Evolutionary conservation across 106 monocot species (phyloP), one percentile per base, ranked within the genome.

Genomic region (Dendrobium nobile): DNA sequence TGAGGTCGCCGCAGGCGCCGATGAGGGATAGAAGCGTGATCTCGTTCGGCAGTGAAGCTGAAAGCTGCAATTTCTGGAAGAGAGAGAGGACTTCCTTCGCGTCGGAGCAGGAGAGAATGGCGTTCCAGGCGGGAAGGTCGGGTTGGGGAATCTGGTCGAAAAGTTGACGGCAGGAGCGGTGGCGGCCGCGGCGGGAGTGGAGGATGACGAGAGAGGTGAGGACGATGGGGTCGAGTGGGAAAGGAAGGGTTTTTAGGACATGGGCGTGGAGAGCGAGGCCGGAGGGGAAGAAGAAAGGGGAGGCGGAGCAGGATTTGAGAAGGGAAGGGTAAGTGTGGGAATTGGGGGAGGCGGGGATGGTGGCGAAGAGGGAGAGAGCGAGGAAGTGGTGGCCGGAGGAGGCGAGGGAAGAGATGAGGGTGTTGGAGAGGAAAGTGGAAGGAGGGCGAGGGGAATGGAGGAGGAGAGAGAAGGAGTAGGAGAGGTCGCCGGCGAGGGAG

Each of bases 381-480:
- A 67, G 81, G 68, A 4, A 77, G 77, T 15, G 20, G 65, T 42
- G 82, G 27, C 74, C 40, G 75, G 17, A 54, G 44, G 84, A 47
- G 67, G 83, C 47, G 84, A 86, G 80, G 84, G 83, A 79, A 79
- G 82, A 84, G 82, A 80, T 67, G 72, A 88, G 86, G 82, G 80
- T 84, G 78, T 88, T 86, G 84, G 19, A 81, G 80, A 91, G 84
- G 82, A 88, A 85, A 77, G 88, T 59, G 82, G 86, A 84, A 78
- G 85, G 47, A 65, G 55, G 82, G 75, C 31, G 41, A 3, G 80
- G 70, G 16, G 42, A 47, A 61, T 2, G 80, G 81, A 24, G 73
- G 82, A 86, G 76, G 67, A 84, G 47, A 18, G 80, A 13, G 59
- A 75, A 5, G 18, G 77, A 77, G 83, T 80, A 55, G 19, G 73